Evolutionary conservation across 1,139 yeast species (phyloP), one percentile per base, ranked within the genome.

Genomic region (Suzukiozyma palmioleophila): DNA sequence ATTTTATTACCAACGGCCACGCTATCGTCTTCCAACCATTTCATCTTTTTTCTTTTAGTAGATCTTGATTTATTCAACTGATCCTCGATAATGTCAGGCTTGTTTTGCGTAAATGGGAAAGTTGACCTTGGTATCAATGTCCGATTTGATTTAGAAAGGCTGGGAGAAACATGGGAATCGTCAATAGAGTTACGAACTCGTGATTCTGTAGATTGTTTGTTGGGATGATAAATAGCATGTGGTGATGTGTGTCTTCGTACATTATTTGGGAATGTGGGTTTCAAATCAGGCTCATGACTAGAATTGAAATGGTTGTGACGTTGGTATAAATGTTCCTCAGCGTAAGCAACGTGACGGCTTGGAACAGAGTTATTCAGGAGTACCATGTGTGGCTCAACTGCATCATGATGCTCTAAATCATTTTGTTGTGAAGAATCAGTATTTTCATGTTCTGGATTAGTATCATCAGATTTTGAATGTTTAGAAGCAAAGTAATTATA

Each of bases 1-100:
- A 89, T 92, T 49, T 84, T 81, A 44, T 85, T 82, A 1, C 94
- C 94, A 8, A 84, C 81, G 29, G 81, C 57, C 2, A 81, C 88
- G 37, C 72, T 66, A 47, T 77, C 84, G 46, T 78, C 85, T 15
- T 43, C 38, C 8, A 38, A 31, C 28, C 38, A 26, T 33, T 64
- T 62, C 45, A 65, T 70, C 38, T 57, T 49, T 41, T 65, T 72
- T 27, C 81, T 57, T 49, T 68, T 73, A 1, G 75, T 60, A 42
- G 63, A 62, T 43, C 76, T 57, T 71, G 74, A 66, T 41, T 72
- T 59, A 39, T 61, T 57, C 32, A 73, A 60, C 44, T 75, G 80
- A 14, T 35, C 32, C 11, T 35, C 40, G 28, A 37, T 9, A 24
- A 38, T 10, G 27, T 28, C 36, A 13, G 24, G 24, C 21, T 26